phyloP scores from a whole-genome alignment of 805 yeast genomes.

The Candida ipomoeae region DNA sequence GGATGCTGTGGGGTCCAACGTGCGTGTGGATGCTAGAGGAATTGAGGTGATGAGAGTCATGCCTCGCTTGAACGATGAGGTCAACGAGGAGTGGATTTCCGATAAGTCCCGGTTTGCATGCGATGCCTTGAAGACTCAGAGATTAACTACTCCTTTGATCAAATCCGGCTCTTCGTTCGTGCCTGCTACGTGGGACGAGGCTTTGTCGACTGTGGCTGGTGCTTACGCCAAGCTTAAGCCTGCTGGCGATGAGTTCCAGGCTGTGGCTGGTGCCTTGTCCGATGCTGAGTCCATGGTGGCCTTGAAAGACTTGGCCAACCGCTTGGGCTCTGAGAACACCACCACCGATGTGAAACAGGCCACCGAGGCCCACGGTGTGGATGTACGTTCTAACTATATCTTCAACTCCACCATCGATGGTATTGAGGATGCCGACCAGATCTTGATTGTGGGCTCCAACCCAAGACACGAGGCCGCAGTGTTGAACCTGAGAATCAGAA shows the following conservation, averaged over 20 bases:
- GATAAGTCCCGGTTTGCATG: constrained; percentile 83
- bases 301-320: constrained; percentile 72
- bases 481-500: constrained; percentile 76
- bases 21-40: constrained; percentile 84
- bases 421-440: constrained; percentile 77
- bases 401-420: constrained; percentile 80
- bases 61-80: constrained; percentile 80
- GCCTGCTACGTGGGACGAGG: constrained; percentile 85
- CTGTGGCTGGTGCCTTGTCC: constrained; percentile 73
- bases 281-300: constrained; percentile 84
- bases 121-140: constrained; percentile 82
- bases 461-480: constrained; percentile 91
- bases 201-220: constrained; percentile 62
- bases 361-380: constrained; percentile 58
- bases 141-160: constrained; percentile 76
- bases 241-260: constrained; percentile 68
- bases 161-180: constrained; percentile 66
- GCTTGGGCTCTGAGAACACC: constrained; percentile 75
- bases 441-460: constrained; percentile 77
- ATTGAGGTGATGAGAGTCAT: constrained; percentile 81
- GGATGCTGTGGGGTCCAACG: constrained; percentile 79
- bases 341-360: constrained; percentile 65
- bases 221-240: constrained; percentile 56
- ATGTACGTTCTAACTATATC: constrained; percentile 71
- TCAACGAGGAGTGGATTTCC: constrained; percentile 88